phyloP scores from a whole-genome alignment of 1,284 basidiomycete species.

The Fomitopsis schrenkii region DNA sequence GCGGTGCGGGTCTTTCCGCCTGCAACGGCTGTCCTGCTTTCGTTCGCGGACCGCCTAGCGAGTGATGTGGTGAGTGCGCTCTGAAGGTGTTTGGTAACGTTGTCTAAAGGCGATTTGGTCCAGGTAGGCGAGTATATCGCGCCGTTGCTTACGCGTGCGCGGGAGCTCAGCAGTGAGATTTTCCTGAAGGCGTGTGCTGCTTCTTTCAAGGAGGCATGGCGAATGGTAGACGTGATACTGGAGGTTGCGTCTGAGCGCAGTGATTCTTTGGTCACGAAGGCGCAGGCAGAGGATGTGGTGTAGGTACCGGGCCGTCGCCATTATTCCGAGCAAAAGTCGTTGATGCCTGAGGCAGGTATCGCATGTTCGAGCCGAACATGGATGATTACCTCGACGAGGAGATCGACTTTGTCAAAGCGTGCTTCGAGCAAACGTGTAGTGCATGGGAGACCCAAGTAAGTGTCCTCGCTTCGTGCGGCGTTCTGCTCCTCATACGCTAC shows the following conservation, averaged over 20 bases:
- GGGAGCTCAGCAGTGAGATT: constrained; percentile 67
- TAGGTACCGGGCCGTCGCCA: constrained; percentile 29
- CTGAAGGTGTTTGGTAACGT: neutral
- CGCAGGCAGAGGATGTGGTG: constrained; percentile 80
- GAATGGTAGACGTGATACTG: constrained; percentile 77
- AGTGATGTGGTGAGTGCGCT: constrained; percentile 62
- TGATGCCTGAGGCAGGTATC: constrained; percentile 50
- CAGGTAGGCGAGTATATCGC: constrained; percentile 88
- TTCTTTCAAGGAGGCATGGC: constrained; percentile 84
- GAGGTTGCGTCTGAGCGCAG: constrained; percentile 36
- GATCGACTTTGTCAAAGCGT: constrained; percentile 74
- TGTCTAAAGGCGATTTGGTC: neutral
- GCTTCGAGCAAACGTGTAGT: constrained; percentile 74
- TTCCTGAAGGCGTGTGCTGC: constrained; percentile 89
- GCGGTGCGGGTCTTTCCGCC: constrained; percentile 87
- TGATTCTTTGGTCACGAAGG: constrained; percentile 23
- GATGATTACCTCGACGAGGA: constrained; percentile 97
- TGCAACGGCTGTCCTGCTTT: constrained; percentile 64
- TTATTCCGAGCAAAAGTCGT: neutral
- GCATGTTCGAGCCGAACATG: constrained; percentile 94
- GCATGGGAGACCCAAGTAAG: constrained; percentile 74
- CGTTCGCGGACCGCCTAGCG: constrained; percentile 75
- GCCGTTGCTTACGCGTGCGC: constrained; percentile 72
- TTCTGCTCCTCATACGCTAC: neutral
- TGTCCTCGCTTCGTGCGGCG: neutral